phyloP scores from a whole-genome alignment of 352 stramenopile species.

The Phytophthora podocarpi region DNA sequence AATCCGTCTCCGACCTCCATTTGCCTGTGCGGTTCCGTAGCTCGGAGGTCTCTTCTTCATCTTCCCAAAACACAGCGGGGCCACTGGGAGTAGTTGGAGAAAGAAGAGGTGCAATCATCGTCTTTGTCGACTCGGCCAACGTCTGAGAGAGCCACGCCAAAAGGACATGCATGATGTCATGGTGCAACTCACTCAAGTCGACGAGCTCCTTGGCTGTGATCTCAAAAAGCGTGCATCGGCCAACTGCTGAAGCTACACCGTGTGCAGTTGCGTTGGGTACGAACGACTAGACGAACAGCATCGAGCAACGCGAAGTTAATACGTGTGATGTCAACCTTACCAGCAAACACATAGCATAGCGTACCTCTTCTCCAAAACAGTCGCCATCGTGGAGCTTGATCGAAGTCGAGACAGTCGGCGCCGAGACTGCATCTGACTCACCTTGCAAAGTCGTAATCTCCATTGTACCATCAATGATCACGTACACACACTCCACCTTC shows the following conservation, averaged over 20 bases:
- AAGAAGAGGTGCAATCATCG: slow-evolving; percentile 65
- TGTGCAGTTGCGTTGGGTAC: slow-evolving; percentile 57
- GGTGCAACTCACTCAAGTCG: slow-evolving; percentile 78
- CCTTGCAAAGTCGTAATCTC: slow-evolving; percentile 37
- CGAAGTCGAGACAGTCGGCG: slow-evolving; percentile 10
- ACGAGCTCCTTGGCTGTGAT: slow-evolving; percentile 80
- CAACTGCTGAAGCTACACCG: slow-evolving; percentile 46
- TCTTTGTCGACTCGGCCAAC: slow-evolving; percentile 65
- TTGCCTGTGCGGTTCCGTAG: slow-evolving; percentile 45
- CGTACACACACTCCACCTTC: slow-evolving; percentile 57
- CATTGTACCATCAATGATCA: slow-evolving; percentile 77
- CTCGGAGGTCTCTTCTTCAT: slow-evolving; percentile 38
- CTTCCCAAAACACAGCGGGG: slow-evolving; percentile 38
- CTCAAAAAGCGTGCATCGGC: slow-evolving; percentile 70
- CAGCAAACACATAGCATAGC: background rate
- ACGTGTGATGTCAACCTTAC: background rate
- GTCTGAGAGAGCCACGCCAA: slow-evolving; percentile 82
- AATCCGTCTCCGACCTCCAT: slow-evolving; percentile 63
- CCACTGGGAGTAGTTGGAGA: slow-evolving; percentile 36
- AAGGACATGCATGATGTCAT: slow-evolving; percentile 85
- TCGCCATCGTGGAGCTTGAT: slow-evolving; percentile 69
- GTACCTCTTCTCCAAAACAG: slow-evolving; percentile 87
- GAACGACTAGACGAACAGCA: slow-evolving; percentile 60
- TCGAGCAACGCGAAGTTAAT: slow-evolving; percentile 6
- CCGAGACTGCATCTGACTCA: slow-evolving; percentile 1